Evolutionary conservation across 179 eudicot genomes (phyloP).

Genomic region (Gypsophila paniculata): DNA sequence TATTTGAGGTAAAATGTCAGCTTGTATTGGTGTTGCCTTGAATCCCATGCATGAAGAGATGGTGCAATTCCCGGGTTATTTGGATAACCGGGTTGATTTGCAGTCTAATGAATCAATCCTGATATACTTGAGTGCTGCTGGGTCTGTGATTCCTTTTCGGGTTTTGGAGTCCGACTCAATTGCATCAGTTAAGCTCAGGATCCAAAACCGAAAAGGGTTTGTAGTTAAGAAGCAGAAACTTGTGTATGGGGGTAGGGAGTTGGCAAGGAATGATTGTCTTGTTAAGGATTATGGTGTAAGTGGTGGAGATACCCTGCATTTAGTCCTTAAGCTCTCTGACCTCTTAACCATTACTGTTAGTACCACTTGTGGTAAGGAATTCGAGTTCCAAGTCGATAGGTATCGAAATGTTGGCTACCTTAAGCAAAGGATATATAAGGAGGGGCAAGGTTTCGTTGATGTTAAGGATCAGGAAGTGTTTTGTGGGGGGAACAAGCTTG

Average conservation of each 20-base stretch:
- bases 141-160: constrained; percentile 68
- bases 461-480: constrained; percentile 47
- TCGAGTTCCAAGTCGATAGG: constrained; percentile 64
- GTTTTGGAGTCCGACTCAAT: constrained; percentile 82
- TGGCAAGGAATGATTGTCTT: constrained; percentile 49
- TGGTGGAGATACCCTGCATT: constrained; percentile 60
- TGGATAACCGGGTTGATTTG: constrained; percentile 35
- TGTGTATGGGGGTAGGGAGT: constrained; percentile 71
- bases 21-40: constrained; percentile 60
- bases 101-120: constrained; percentile 50
- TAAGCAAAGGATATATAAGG: constrained; percentile 51
- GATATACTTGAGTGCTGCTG: constrained; percentile 59
- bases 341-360: constrained; percentile 56
- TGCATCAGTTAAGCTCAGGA: constrained; percentile 72
- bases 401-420: constrained; percentile 59
- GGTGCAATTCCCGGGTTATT: constrained; percentile 36
- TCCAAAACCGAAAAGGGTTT: constrained; percentile 72
- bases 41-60: constrained; percentile 39
- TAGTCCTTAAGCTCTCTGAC: constrained; percentile 66
- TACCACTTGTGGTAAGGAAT: constrained; percentile 57
- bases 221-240: constrained; percentile 72
- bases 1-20: constrained; percentile 53
- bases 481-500: constrained; percentile 57
- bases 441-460: constrained; percentile 46
- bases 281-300: constrained; percentile 69